These are phyloP conservation scores for Penstemon barbatus DNA, from an alignment of 257 asterid genomes.

Conservation along the genomic window DNA sequence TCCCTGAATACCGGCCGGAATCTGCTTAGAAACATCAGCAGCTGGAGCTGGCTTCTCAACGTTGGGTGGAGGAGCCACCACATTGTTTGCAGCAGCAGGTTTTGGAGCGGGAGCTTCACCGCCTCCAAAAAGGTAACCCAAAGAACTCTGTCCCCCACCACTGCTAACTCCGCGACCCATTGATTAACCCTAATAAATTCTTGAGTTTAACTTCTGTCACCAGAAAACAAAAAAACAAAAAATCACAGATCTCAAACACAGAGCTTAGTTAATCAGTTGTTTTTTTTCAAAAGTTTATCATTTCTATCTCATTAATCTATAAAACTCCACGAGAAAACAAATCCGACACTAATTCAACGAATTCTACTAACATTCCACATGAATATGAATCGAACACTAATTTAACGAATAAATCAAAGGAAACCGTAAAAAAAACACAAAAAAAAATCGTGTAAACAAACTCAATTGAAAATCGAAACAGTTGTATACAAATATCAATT, in stretches of 20 bases:
- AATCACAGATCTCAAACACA: background rate
- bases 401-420: background rate
- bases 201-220: constrained; percentile 25
- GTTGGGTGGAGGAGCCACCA: constrained; percentile 42
- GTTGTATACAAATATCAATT: background rate
- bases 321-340: background rate
- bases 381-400: background rate
- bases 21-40: constrained; percentile 43
- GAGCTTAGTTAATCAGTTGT: background rate
- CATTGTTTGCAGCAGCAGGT: constrained; percentile 42
- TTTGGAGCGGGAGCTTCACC: constrained; percentile 60
- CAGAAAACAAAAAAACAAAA: background rate
- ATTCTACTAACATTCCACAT: background rate
- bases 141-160: constrained; percentile 90
- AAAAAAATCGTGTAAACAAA: background rate
- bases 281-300: no score
- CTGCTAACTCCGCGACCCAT: constrained; percentile 90
- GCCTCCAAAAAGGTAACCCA: constrained; percentile 82
- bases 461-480: background rate
- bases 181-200: constrained; percentile 22
- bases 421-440: background rate
- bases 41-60: constrained; percentile 37
- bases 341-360: background rate
- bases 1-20: constrained; percentile 76
- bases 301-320: no score